Evolutionary conservation across 805 yeast species (phyloP).

Genomic region (Candida palmyrensis): DNA sequence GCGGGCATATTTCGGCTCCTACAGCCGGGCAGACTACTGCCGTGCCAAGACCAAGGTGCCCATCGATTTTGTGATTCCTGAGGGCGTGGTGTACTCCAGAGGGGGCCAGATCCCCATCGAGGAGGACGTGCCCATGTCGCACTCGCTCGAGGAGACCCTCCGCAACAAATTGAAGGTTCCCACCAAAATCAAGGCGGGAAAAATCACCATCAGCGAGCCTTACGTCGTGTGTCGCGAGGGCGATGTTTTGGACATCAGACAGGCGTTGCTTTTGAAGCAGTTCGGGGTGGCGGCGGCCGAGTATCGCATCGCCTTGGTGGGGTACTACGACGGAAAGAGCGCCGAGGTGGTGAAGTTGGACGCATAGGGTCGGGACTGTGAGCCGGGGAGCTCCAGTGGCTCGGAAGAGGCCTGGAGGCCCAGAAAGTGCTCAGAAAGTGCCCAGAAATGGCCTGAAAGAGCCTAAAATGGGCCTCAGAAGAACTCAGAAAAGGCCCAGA

Average conservation of each 20-base stretch:
- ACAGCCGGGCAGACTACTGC: conserved; percentile 75
- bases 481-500: too few relatives aligned
- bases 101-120: conserved; percentile 89
- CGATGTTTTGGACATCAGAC: conserved; percentile 78
- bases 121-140: conserved; percentile 96
- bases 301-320: conserved; percentile 76
- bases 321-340: conserved; percentile 68
- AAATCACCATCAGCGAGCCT: conserved; percentile 70
- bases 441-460: too few relatives aligned
- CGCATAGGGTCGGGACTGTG: too few relatives aligned
- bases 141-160: conserved; percentile 88
- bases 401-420: too few relatives aligned
- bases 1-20: conserved; percentile 77
- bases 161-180: conserved; percentile 89
- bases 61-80: conserved; percentile 78
- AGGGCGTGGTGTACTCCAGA: conserved; percentile 86
- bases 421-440: too few relatives aligned
- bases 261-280: conserved; percentile 86
- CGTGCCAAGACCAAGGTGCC: conserved; percentile 87
- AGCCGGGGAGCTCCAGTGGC: too few relatives aligned
- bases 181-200: conserved; percentile 78
- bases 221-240: conserved; percentile 78
- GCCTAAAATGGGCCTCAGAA: too few relatives aligned
- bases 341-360: conserved; percentile 21
- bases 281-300: conserved; percentile 94